These are phyloP conservation scores for Candida hispaniensis DNA, from an alignment of 805 yeast genomes.

Conservation along the genomic window DNA sequence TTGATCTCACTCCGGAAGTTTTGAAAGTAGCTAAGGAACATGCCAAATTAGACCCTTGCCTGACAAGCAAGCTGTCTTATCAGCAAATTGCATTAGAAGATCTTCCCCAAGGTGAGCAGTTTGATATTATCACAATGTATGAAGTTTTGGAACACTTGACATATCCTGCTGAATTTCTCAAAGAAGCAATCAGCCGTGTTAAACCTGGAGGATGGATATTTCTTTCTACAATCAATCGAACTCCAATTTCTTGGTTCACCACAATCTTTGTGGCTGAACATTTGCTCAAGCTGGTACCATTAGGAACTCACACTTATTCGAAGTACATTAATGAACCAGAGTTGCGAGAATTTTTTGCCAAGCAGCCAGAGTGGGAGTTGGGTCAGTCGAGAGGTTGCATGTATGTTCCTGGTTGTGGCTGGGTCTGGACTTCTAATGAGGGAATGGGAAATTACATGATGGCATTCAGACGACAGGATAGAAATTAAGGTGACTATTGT, in stretches of 20 bases:
- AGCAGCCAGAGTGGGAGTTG: constrained; percentile 43
- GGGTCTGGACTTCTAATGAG: constrained; percentile 50
- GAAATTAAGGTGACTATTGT: no score
- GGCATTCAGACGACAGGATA: constrained; percentile 56
- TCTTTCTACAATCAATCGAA: constrained; percentile 86
- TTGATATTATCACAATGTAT: constrained; percentile 78
- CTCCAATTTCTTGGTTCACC: constrained; percentile 76
- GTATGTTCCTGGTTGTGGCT: constrained; percentile 74
- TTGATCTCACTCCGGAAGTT: constrained; percentile 80
- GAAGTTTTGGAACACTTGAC: constrained; percentile 95
- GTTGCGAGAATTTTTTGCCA: constrained; percentile 52
- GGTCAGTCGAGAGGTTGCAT: constrained; percentile 66
- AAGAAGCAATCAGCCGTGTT: constrained; percentile 56
- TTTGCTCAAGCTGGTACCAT: constrained; percentile 69
- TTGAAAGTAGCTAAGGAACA: constrained; percentile 70
- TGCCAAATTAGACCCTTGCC: constrained; percentile 50
- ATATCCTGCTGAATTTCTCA: constrained; percentile 61
- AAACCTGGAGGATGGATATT: constrained; percentile 77
- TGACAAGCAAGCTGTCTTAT: constrained; percentile 49
- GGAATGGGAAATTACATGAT: constrained; percentile 74
- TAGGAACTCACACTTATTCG: constrained; percentile 79
- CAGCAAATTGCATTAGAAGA: constrained; percentile 53
- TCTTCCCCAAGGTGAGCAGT: constrained; percentile 36
- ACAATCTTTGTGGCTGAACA: constrained; percentile 87
- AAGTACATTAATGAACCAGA: constrained; percentile 78